Base-by-base conservation (phyloP, 2,329 filamentous ascomycete genomes). In the Myriosclerotinia scirpicola region DNA sequence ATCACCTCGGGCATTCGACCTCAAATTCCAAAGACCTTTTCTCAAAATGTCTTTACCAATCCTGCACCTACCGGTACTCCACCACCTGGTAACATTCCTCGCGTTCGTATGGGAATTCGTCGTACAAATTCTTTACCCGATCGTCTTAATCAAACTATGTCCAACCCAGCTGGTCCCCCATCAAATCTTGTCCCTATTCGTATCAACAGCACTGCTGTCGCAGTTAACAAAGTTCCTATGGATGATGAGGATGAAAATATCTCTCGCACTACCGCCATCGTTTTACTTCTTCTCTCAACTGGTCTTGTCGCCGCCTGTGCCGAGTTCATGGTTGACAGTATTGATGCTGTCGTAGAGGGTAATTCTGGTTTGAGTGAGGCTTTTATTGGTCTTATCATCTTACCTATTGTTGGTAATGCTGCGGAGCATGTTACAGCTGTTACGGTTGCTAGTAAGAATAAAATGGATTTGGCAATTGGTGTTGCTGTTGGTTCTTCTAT, bases 91-190 rank as follows among this genome's bases (percentile, higher is more conserved):
- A 80, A 82, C 14, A 80, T 86, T 54, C 85, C 86, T 7, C 82
- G 83, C 40, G 83, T 88, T 67, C 81, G 84, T 53, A 85, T 85
- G 71, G 85, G 85, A n/a, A 86, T 92, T 64, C 87, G 89, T 66
- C 84, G 90, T 65, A 91, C 90, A 26, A 91, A 86, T 75, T 93
- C 90, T 0, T 82, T 93, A 2, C 90, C 90, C 0, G 89, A 90
- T 72, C 84, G 88, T 22, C 82, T 92, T 11, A 86, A 84, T 68
- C 78, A 80, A 62, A 69, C 69, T 5, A 50, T 67, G 34, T 59
- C 67, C 9, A 50, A 42, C 11, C 53, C 64, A 58, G 40, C 66
- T 44, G 56, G 54, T 46, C 40, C 65, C 42, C 67, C 67, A 9
- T 54, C 60, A 5, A 67, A 54, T 44, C 60, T 70, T 20, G 55